Base-by-base conservation (phyloP, 176 grass and related monocot genomes). In the Oryza glumipatula region DNA sequence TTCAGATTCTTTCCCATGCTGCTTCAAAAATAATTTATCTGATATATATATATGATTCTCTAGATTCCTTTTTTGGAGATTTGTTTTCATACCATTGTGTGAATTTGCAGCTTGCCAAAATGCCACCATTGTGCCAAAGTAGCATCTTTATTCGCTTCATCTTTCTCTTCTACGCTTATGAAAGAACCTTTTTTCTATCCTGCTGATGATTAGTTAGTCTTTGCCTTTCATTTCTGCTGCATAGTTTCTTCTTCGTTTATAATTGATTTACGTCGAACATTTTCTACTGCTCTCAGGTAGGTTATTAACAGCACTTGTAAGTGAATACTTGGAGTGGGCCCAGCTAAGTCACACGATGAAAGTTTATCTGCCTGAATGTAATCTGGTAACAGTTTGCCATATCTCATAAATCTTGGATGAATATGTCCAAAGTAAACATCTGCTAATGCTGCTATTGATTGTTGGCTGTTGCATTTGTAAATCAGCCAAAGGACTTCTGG, bases 281-380 rank as follows among this genome's bases (percentile, higher is more conserved):
- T 52, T 68, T 81, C 3, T 83, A 30, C 74, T 85, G 24, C 70
- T 89, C 90, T 80, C 89, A 98, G 96, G 89, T 78, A 95, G 93
- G 65, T 88, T 98, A 86, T 76, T 98, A 48, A 95, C 91, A 44
- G 93, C 93, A 72, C 84, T 98, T 85, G 84, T 95, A 74, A 87
- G 89, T 32, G 93, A 94, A 87, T 95, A 95, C 84, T 89, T 98
- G 89, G 93, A 98, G 80, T 98, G 93, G 96, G 93, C 93, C 1
- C 91, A 99, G 76, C 86, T 98, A 88, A 88, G 88, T 76, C 93
- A 98, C 76, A 94, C 91, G 4, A 86, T 89, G 68, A 98, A 98
- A 94, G 96, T 98, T 89, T 98, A 98, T 84, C 71, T 92, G 58
- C 93, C 93, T 19, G 93, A 98, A 66, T 92, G 96, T 83, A 95